Percentiles rank a stretch among this genome's conserved stretches.
These are phyloP conservation scores for Geoglossum cookeanum DNA, from an alignment of 2,329 filamentous ascomycete species.

Conservation along the genomic window DNA sequence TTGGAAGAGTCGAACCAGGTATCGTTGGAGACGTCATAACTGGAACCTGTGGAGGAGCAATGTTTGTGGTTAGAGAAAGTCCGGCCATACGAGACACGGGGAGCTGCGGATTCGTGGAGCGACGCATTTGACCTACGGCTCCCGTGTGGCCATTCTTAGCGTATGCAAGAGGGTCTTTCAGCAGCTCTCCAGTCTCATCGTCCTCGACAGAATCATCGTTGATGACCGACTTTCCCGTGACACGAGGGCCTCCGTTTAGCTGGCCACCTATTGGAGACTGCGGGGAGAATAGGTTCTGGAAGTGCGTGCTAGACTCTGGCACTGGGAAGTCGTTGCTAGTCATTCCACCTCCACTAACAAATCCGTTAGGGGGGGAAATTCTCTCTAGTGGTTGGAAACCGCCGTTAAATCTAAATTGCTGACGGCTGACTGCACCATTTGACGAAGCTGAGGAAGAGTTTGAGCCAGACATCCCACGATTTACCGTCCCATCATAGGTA, in stretches of 20 bases:
- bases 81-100: constrained; percentile 48
- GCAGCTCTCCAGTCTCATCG: constrained; percentile 52
- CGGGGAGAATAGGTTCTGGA: constrained; percentile 49
- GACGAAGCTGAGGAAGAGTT: constrained; percentile 25
- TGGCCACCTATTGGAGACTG: constrained; percentile 43
- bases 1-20: constrained; percentile 17
- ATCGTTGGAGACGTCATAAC: constrained; percentile 29
- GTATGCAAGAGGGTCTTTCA: constrained; percentile 53
- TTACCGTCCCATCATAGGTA: constrained; percentile 35
- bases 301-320: constrained; percentile 32
- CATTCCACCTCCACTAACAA: constrained; percentile 17
- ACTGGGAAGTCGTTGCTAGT: constrained; percentile 41
- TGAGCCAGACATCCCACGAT: constrained; percentile 23
- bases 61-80: constrained; percentile 49
- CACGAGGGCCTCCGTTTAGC: constrained; percentile 22
- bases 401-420: constrained; percentile 40
- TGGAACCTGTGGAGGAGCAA: constrained; percentile 32
- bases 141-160: constrained; percentile 44
- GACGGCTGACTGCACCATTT: constrained; percentile 29
- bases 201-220: constrained; percentile 47
- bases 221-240: constrained; percentile 53
- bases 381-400: constrained; percentile 42
- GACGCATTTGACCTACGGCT: constrained; percentile 35
- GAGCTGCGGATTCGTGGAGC: constrained; percentile 52
- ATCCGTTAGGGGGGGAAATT: constrained; percentile 33